Conservation (phyloP, 2,329 filamentous ascomycete species). For the Botryotinia calthae region DNA sequence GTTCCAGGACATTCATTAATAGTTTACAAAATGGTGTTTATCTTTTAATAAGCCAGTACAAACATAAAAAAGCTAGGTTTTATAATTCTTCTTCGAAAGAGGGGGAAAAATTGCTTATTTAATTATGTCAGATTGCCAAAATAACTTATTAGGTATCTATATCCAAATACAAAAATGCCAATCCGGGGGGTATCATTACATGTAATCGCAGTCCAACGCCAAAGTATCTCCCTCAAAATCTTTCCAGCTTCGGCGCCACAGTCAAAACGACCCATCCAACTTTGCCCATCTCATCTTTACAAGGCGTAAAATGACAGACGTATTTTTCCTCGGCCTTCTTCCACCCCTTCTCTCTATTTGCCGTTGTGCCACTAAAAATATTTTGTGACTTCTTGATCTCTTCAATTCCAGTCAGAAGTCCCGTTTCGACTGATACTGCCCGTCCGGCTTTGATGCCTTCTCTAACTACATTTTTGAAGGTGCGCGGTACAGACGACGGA, state of each 20-base stretch:
- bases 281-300: slow-evolving; percentile 42
- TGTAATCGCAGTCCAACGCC: not conserved
- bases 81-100: not conserved
- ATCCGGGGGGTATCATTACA: not conserved
- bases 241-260: slow-evolving; percentile 32
- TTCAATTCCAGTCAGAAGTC: slow-evolving; percentile 31
- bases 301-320: slow-evolving; percentile 44
- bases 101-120: not conserved
- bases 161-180: not conserved
- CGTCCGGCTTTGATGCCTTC: slow-evolving; percentile 34
- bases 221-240: not conserved
- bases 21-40: not conserved
- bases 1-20: not conserved
- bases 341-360: slow-evolving; percentile 13
- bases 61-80: not conserved
- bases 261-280: slow-evolving; percentile 41
- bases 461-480: slow-evolving; percentile 47
- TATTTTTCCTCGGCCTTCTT: slow-evolving; percentile 33
- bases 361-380: slow-evolving; percentile 22
- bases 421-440: slow-evolving; percentile 36
- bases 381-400: slow-evolving; percentile 28
- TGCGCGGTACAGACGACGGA: slow-evolving; percentile 42
- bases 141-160: not conserved
- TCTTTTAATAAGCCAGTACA: not conserved
- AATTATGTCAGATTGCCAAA: not conserved